Conservation (phyloP, 2,329 filamentous ascomycete species). For the Verticillium longisporum region DNA sequence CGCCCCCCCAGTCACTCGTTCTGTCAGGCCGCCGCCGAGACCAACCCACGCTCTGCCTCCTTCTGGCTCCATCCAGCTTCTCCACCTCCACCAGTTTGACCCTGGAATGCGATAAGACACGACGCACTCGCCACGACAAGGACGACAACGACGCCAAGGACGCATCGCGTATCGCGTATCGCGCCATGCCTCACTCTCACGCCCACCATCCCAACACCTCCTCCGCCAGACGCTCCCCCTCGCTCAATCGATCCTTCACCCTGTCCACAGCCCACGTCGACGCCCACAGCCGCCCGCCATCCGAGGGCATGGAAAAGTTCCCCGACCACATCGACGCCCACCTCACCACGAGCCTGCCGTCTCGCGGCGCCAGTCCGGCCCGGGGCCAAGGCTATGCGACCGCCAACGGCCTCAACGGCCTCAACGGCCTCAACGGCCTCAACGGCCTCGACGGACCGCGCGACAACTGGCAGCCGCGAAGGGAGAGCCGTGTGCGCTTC, state of each 20-base stretch:
- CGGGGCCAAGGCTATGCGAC: slow-evolving; percentile 19
- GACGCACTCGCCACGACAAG: background rate
- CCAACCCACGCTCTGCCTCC: background rate
- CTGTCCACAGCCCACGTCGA: slow-evolving; percentile 14
- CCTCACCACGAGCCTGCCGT: slow-evolving; percentile 13
- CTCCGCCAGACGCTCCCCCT: slow-evolving; percentile 22
- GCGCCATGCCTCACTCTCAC: slow-evolving; percentile 33
- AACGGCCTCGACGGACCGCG: slow-evolving; percentile 21
- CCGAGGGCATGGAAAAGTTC: slow-evolving; percentile 45
- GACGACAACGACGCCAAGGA: background rate
- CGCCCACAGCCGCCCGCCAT: background rate
- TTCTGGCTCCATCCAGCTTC: background rate
- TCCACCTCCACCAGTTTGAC: no score
- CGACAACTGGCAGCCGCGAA: slow-evolving; percentile 57
- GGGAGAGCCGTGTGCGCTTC: slow-evolving; percentile 28
- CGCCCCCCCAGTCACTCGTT: slow-evolving; percentile 9
- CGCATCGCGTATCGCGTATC: background rate
- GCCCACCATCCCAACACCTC: slow-evolving; percentile 12
- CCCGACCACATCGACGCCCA: slow-evolving; percentile 44
- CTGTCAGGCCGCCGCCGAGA: background rate
- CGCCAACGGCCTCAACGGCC: background rate
- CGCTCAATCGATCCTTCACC: slow-evolving; percentile 21
- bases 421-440: slow-evolving; percentile 13
- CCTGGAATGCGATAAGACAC: background rate
- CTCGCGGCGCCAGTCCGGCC: slow-evolving; percentile 13